Percentiles rank a stretch among this genome's conserved stretches.
These are phyloP conservation scores for Neofusicoccum cordaticola DNA, from an alignment of 2,329 filamentous ascomycete species.

Conservation along the genomic window DNA sequence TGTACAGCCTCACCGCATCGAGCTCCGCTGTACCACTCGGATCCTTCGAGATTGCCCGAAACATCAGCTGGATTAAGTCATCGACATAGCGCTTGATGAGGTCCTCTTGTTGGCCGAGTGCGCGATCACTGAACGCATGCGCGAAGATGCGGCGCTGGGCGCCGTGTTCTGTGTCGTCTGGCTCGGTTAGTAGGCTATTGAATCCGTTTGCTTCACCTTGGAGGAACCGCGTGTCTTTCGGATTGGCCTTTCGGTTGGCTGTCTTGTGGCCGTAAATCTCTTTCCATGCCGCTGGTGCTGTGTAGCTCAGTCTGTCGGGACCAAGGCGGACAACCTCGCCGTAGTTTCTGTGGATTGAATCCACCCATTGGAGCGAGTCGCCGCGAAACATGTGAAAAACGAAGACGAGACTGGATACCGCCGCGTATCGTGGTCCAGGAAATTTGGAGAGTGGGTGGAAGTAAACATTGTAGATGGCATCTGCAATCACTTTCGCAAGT, in stretches of 20 bases:
- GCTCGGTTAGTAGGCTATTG: constrained; percentile 19
- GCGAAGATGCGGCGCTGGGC: constrained; percentile 20
- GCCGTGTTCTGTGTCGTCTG: constrained; percentile 18
- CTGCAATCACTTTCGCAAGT: no score
- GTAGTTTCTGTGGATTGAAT: constrained; percentile 25
- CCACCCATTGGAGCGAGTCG: no score
- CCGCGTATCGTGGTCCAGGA: no score
- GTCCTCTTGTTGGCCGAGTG: constrained; percentile 28
- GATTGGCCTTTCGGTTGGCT: neutral
- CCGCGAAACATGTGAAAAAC: no score
- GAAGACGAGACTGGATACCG: no score
- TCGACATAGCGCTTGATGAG: constrained; percentile 34
- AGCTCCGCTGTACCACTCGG: neutral
- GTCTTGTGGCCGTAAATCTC: constrained; percentile 18
- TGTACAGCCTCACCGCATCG: constrained; percentile 15
- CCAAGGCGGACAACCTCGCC: constrained; percentile 42
- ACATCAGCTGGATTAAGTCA: constrained; percentile 31
- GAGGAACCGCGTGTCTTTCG: neutral
- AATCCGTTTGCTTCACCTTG: neutral
- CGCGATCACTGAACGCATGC: constrained; percentile 31
- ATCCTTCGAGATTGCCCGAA: constrained; percentile 20
- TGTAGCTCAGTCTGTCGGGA: constrained; percentile 44
- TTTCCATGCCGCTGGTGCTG: constrained; percentile 31
- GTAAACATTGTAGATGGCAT: no score
- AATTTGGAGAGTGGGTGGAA: no score